Evolutionary conservation across 345 rosid species (phyloP), one percentile per base, ranked within the genome.

Genomic region (Draba incana): DNA sequence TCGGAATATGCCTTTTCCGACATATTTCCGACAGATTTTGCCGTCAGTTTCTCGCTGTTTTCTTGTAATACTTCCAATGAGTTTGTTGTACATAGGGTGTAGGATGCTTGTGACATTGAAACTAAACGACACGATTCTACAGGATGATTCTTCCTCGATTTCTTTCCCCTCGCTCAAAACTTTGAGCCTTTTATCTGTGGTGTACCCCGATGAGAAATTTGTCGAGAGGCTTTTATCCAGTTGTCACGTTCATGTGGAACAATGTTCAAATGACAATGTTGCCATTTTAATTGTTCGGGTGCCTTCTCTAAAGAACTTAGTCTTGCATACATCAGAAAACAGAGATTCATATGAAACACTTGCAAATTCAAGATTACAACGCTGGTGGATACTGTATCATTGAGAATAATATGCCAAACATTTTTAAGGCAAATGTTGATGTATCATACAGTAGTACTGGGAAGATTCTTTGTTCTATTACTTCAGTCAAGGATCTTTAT

Each of bases 371-470:
- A 33, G 43, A 33, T 62, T 0, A 2, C 23, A 6, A 12, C 1
- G 20, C 20, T 20, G n/a, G 8, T n/a, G 46, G 35, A 4, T 48
- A 35, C 35, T 35, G 33, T 49, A 1, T 4, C 46, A 35, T 48
- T 5, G 31, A 13, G 46, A 35, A 38, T 23, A 8, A 35, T 12
- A 48, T 63, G 68, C 68, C 68, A 20, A 12, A 6, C 8, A 23
- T 63, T 33, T 23, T 35, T 6, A 8, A 8, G 1, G 45, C 56
- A 48, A 9, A 3, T 0, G 0, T 63, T 9, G 2, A 10, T 8
- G 9, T 46, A 1, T 0, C 1, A 23, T 39, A 12, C 20, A 0
- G 0, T 8, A 2, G 3, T 23, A 15, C 2, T 15, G 0, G 16
- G 30, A 16, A 41, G 2, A 11, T 27, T 41, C 12, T 65, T 27